Conservation (phyloP, 2,329 filamentous ascomycete genomes). For the Aspergillus candidus region DNA sequence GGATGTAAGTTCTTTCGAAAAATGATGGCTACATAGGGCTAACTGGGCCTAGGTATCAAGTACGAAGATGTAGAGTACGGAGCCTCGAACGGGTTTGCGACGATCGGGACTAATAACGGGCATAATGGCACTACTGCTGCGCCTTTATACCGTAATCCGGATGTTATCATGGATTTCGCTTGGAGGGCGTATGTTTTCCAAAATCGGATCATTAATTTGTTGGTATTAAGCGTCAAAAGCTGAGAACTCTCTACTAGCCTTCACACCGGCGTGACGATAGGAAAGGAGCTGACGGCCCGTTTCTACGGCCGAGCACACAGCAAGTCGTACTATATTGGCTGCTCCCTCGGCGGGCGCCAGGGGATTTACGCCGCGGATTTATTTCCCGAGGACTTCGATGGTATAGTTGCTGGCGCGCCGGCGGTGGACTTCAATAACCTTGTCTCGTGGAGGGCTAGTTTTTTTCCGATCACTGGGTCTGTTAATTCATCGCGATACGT, state of each 20-base stretch:
- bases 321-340: conserved; percentile 8
- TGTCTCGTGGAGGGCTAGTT: conserved; percentile 33
- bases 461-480: conserved; percentile 32
- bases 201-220: no score
- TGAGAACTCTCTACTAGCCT: not conserved
- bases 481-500: conserved; percentile 18
- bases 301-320: conserved; percentile 4
- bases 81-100: conserved; percentile 5
- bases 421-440: conserved; percentile 39
- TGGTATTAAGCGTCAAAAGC: no score
- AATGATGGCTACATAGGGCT: no score
- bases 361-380: conserved; percentile 2
- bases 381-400: conserved; percentile 24
- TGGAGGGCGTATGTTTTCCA: conserved; percentile 5
- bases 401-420: conserved; percentile 40
- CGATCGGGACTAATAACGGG: conserved; percentile 8
- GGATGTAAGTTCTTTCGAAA: conserved; percentile 6
- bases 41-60: conserved; percentile 2
- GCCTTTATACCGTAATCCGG: conserved; percentile 1
- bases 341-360: conserved; percentile 5
- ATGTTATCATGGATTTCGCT: conserved; percentile 3
- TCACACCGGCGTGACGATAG: conserved; percentile 1
- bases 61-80: conserved; percentile 8
- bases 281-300: conserved; percentile 1
- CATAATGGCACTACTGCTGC: conserved; percentile 5